phyloP scores from a whole-genome alignment of 768 basidiomycete genomes.

The Macrolepiota dolichaula region DNA sequence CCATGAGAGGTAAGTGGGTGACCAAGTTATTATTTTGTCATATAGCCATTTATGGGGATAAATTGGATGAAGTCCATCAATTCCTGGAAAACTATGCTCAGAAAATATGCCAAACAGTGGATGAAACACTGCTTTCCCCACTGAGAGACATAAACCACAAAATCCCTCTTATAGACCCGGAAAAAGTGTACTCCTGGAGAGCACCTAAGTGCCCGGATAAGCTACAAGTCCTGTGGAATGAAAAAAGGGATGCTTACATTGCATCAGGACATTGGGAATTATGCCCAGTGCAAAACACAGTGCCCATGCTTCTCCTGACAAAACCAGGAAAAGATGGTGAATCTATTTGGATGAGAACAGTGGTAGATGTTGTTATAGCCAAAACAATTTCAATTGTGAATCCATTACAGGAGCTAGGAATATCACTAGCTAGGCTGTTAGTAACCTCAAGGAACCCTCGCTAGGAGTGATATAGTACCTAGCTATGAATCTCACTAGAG shows the following conservation, averaged over 20 bases:
- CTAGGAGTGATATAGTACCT: too few species aligned
- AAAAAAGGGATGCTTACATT: conserved; percentile 24
- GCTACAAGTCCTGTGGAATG: conserved; percentile 21
- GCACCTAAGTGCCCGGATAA: conserved; percentile 17
- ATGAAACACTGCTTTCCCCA: conserved; percentile 7
- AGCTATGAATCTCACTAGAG: too few species aligned
- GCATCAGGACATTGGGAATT: conserved; percentile 24
- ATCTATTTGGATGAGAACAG: conserved; percentile 23
- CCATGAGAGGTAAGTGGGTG: conserved; percentile 15
- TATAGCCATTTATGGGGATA: conserved; percentile 12
- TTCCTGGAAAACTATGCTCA: conserved; percentile 20
- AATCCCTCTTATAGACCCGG: conserved; percentile 7
- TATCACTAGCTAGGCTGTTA: too few species aligned
- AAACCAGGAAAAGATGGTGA: conserved; percentile 23
- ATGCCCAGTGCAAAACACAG: conserved; percentile 25
- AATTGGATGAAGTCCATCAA: conserved; percentile 15
- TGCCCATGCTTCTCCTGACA: conserved; percentile 29
- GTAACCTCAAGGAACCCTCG: too few species aligned
- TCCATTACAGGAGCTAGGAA: too few species aligned
- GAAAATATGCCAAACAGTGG: conserved; percentile 17
- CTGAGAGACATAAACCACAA: conserved; percentile 9
- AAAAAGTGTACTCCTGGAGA: neutral
- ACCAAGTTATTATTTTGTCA: conserved; percentile 11
- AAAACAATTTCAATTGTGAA: too few species aligned
- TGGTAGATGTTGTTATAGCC: conserved; percentile 34